phyloP scores from a whole-genome alignment of 1,284 basidiomycete species.

The Cystobasidium sp. region DNA sequence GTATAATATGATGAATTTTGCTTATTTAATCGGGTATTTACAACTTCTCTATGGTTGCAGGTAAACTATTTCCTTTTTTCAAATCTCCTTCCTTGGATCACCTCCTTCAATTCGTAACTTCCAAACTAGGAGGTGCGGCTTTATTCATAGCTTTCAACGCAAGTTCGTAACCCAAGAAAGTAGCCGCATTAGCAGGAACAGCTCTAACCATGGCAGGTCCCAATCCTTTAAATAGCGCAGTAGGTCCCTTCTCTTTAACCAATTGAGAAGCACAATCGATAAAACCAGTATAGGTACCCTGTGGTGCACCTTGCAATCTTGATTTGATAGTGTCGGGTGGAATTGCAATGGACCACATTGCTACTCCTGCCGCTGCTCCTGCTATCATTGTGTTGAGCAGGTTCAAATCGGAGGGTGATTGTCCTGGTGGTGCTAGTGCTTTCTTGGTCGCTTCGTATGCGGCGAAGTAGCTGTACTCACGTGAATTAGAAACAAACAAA shows the following conservation, averaged over 20 bases:
- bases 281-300: slow-evolving; percentile 92
- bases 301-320: slow-evolving; percentile 92
- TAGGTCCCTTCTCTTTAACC: slow-evolving; percentile 85
- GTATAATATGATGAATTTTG: no score
- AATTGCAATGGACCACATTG: slow-evolving; percentile 96
- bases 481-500: not conserved
- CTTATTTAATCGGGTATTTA: no score
- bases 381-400: slow-evolving; percentile 86
- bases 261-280: slow-evolving; percentile 91
- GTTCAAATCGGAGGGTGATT: slow-evolving; percentile 78
- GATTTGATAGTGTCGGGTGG: slow-evolving; percentile 95
- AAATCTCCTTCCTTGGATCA: not conserved
- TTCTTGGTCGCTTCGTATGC: slow-evolving; percentile 96
- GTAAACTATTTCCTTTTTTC: not conserved
- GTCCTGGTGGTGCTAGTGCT: slow-evolving; percentile 74
- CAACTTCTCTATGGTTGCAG: no score
- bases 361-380: slow-evolving; percentile 92
- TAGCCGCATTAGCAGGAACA: slow-evolving; percentile 85
- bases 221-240: slow-evolving; percentile 94
- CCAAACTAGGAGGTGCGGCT: slow-evolving; percentile 26
- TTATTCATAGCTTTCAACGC: slow-evolving; percentile 39
- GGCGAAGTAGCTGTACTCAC: slow-evolving; percentile 79
- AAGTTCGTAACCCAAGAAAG: slow-evolving; percentile 70
- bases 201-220: slow-evolving; percentile 85
- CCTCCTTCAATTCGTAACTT: slow-evolving; percentile 21